Evolutionary conservation across 2,329 filamentous ascomycete species (phyloP).

Genomic region (Ilyonectria robusta): DNA sequence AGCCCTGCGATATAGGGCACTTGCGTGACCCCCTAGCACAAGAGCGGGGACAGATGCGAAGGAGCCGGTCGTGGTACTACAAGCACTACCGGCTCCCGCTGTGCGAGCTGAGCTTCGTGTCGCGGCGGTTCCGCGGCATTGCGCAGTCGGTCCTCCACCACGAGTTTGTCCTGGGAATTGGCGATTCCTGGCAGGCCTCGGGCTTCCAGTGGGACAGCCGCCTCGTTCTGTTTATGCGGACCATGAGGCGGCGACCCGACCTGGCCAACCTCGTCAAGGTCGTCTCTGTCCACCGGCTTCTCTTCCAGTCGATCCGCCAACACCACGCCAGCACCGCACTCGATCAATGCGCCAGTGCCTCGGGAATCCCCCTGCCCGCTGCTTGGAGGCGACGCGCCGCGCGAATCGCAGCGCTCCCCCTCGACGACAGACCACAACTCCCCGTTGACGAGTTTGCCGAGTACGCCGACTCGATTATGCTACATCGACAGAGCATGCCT

Average conservation of each 20-base stretch:
- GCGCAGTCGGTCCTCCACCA: constrained; percentile 10
- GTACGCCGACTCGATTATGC: too few relatives aligned
- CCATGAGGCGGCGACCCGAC: constrained; percentile 5
- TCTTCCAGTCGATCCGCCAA: not conserved
- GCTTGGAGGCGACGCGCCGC: constrained; percentile 8
- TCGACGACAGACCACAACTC: too few relatives aligned
- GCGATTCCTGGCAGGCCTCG: not conserved
- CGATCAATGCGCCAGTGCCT: not conserved
- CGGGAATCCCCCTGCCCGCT: not conserved
- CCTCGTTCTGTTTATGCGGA: constrained; percentile 21
- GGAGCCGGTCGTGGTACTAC: constrained; percentile 4
- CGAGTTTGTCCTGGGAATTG: constrained; percentile 27
- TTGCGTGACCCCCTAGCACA: not conserved
- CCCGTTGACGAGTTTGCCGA: not conserved
- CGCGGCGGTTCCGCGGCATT: not conserved
- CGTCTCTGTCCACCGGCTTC: not conserved
- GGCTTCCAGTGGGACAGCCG: constrained; percentile 3
- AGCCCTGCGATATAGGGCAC: not conserved
- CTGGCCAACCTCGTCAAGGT: constrained; percentile 6
- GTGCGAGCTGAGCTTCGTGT: constrained; percentile 9
- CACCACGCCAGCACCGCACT: not conserved
- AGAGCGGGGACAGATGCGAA: not conserved
- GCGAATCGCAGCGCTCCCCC: not conserved
- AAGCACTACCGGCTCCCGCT: constrained; percentile 2
- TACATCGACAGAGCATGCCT: not conserved